Evolutionary conservation across 441 rosid genomes (phyloP), one percentile per base, ranked within the genome.

Genomic region (Hura crepitans): DNA sequence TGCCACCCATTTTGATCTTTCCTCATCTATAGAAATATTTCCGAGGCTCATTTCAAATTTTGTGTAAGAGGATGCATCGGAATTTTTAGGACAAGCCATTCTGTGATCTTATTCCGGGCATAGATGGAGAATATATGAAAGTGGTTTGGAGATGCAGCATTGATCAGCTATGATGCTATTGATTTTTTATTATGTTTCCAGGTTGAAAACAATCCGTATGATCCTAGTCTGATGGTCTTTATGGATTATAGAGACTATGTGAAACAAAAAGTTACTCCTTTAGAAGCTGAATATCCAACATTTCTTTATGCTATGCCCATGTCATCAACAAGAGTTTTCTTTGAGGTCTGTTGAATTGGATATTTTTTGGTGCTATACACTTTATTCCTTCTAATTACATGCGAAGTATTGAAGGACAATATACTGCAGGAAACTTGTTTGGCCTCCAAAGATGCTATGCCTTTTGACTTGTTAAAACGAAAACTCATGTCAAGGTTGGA

Each of bases 121-220:
- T 23, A 28, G 69, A 42, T 49, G 15, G 64, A 57, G 72, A 60
- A 59, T 53, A 62, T 51, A 43, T n/a, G 5, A 30, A 50, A 45
- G 39, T 10, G 45, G 27, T 54, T 54, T 8, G 1, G 49, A 58
- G 39, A 20, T 61, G 65, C 64, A 37, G 60, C n/a, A 23, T 33
- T 46, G 55, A 64, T 35, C 31, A 42, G 63, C 10, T 65, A 20
- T 60, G 65, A 47, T 50, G 5, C 28, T 55, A 27, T 50, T 65
- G 43, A 56, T 75, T 80, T 49, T 35, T 4, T 78, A 51, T 68
- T 69, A 49, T 65, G 58, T 69, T 75, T 74, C 62, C 83, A 92
- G 99, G 99, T 94, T 84, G 97, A 94, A 80, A 86, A 82, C 75
- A 85, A 79, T 86, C 96, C 99, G 54, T 94, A 86, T 79, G 97